phyloP scores from a whole-genome alignment of 2,329 filamentous ascomycete genomes.

The Fusarium aywerte region DNA sequence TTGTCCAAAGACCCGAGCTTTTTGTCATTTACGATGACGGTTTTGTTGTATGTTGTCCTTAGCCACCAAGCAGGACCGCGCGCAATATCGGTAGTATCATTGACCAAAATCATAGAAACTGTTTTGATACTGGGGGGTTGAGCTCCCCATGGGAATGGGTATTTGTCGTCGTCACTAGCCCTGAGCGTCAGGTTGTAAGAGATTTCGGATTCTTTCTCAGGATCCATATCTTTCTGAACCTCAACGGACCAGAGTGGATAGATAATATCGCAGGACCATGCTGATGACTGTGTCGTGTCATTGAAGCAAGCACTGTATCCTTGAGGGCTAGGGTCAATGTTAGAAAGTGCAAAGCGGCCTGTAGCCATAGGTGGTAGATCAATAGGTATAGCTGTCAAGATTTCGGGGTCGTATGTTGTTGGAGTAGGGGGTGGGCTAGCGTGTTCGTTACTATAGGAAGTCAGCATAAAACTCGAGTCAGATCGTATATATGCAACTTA shows the following conservation, averaged over 20 bases:
- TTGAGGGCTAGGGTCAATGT: conserved; percentile 58
- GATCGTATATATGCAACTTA: conserved; percentile 10
- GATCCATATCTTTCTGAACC: conserved; percentile 47
- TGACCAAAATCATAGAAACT: conserved; percentile 59
- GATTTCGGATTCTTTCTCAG: conserved; percentile 41
- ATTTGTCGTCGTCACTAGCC: conserved; percentile 47
- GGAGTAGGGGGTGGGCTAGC: conserved; percentile 49
- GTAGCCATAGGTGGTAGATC: conserved; percentile 64
- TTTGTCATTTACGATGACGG: conserved; percentile 62
- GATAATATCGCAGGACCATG: conserved; percentile 71
- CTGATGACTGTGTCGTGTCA: conserved; percentile 63
- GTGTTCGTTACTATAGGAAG: conserved; percentile 20
- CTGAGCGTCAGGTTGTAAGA: conserved; percentile 57
- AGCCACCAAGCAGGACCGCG: conserved; percentile 68
- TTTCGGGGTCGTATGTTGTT: conserved; percentile 60
- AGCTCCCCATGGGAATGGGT: conserved; percentile 63
- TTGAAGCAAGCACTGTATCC: conserved; percentile 67
- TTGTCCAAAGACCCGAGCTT: conserved; percentile 49
- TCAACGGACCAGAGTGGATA: conserved; percentile 58
- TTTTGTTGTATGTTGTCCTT: conserved; percentile 65
- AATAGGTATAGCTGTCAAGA: conserved; percentile 61
- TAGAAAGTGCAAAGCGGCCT: conserved; percentile 67
- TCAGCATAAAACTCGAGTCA: conserved; percentile 10
- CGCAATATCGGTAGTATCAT: conserved; percentile 59
- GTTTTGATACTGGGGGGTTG: conserved; percentile 61